Percentiles rank a stretch among this genome's conserved stretches.
Conservation (phyloP, 2,329 filamentous ascomycete species). For the Dactylellina leptospora region DNA sequence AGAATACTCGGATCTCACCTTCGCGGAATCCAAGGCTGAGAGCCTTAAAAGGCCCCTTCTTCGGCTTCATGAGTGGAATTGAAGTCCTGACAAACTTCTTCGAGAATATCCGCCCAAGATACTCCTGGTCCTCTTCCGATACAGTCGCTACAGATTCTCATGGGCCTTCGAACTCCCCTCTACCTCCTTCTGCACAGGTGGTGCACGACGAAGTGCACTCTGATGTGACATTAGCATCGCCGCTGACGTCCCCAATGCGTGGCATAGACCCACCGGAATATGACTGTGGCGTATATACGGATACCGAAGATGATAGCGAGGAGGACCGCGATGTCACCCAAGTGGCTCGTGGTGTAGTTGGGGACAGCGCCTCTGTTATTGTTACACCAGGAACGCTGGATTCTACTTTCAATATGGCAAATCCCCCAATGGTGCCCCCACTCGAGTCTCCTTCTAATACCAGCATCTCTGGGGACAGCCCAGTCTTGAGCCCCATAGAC, state of each 20-base stretch:
- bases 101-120: slow-evolving; percentile 51
- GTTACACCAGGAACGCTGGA: slow-evolving; percentile 4
- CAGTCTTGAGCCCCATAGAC: neutral
- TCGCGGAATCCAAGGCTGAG: slow-evolving; percentile 12
- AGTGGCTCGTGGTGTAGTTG: slow-evolving; percentile 8
- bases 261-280: slow-evolving; percentile 41
- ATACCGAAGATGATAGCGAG: slow-evolving; percentile 42
- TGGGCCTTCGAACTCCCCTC: slow-evolving; percentile 16
- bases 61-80: slow-evolving; percentile 52
- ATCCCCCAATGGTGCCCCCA: slow-evolving; percentile 28
- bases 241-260: slow-evolving; percentile 37
- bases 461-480: slow-evolving; percentile 16
- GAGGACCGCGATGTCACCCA: slow-evolving; percentile 6
- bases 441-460: slow-evolving; percentile 36
- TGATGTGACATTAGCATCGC: slow-evolving; percentile 31
- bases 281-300: slow-evolving; percentile 49
- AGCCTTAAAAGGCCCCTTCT: slow-evolving; percentile 23
- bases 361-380: slow-evolving; percentile 21
- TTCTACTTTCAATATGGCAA: neutral
- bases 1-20: slow-evolving; percentile 1
- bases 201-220: slow-evolving; percentile 33
- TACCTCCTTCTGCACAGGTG: slow-evolving; percentile 10
- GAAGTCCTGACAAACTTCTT: slow-evolving; percentile 53
- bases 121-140: slow-evolving; percentile 51
- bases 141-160: slow-evolving; percentile 39